A percentile compares a stretch with the other conserved stretches of the same genome.
Evolutionary conservation across 305 asterid genomes (phyloP).

Genomic region (Fraxinus sp.): DNA sequence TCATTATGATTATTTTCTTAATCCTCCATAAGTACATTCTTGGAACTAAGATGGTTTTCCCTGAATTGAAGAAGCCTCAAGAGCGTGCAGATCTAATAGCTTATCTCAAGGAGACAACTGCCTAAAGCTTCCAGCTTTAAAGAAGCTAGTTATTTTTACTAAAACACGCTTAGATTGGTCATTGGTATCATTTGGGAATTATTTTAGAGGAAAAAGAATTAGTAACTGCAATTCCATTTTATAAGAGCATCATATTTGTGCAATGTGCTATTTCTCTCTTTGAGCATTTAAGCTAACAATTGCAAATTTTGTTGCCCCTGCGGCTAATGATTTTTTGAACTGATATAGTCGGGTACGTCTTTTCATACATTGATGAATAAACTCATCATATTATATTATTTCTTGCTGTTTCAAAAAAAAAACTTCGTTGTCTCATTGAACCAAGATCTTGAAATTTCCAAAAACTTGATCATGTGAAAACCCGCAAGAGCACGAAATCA

Average conservation of each 20-base stretch:
- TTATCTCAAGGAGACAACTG: slow-evolving; percentile 72
- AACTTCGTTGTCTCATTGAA: too few species aligned
- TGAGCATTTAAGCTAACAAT: slow-evolving; percentile 14
- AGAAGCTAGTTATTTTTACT: not conserved
- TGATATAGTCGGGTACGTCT: not conserved
- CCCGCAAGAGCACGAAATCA: too few species aligned
- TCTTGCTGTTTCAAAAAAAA: not conserved
- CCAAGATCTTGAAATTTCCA: too few species aligned
- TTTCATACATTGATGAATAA: not conserved
- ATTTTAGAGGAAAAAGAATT: not conserved
- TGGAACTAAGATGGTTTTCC: slow-evolving; percentile 97
- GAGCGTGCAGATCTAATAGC: slow-evolving; percentile 89
- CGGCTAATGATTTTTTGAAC: slow-evolving; percentile 11
- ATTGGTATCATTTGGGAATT: slow-evolving; percentile 2
- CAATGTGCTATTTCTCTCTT: not conserved
- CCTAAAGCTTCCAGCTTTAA: slow-evolving; percentile 27
- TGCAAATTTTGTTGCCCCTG: slow-evolving; percentile 23
- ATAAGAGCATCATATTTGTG: slow-evolving; percentile 24
- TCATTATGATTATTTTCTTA: too few species aligned
- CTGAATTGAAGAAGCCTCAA: slow-evolving; percentile 91
- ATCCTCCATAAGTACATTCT: slow-evolving; percentile 58
- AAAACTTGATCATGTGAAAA: too few species aligned
- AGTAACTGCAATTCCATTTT: not conserved
- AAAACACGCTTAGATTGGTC: not conserved
- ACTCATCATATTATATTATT: not conserved